Evolutionary conservation across 441 rosid species (phyloP).

Genomic region (Brassica balearica): DNA sequence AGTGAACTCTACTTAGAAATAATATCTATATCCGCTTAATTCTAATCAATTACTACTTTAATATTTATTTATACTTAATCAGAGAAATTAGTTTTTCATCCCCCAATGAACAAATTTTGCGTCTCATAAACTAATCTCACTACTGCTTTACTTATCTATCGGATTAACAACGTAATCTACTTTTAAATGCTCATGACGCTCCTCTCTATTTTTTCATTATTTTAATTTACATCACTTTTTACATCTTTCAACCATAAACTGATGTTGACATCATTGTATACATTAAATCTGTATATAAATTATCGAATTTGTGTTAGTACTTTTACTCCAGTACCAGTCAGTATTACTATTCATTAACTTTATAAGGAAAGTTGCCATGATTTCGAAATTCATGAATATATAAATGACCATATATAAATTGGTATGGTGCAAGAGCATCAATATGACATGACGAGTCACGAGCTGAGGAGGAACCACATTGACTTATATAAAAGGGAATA

Average conservation of each 20-base stretch:
- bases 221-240: slow-evolving; percentile 27
- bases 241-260: slow-evolving; percentile 22
- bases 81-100: background rate
- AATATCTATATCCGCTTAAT: slow-evolving; percentile 24
- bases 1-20: background rate
- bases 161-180: slow-evolving; percentile 38
- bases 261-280: slow-evolving; percentile 29
- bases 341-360: slow-evolving; percentile 13
- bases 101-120: slow-evolving; percentile 22
- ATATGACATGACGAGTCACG: slow-evolving; percentile 40
- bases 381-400: slow-evolving; percentile 5
- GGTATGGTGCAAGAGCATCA: slow-evolving; percentile 21
- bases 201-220: slow-evolving; percentile 33
- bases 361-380: background rate
- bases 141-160: slow-evolving; percentile 21
- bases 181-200: slow-evolving; percentile 42
- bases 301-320: slow-evolving; percentile 4
- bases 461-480: background rate
- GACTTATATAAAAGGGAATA: background rate
- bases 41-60: slow-evolving; percentile 17
- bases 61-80: background rate
- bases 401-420: slow-evolving; percentile 9
- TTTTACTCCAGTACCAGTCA: slow-evolving; percentile 28
- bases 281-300: background rate
- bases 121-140: slow-evolving; percentile 20